Conservation (phyloP, 225 moss, liverwort and hornwort species). For the Bryoerythrophyllum caledonicum region DNA sequence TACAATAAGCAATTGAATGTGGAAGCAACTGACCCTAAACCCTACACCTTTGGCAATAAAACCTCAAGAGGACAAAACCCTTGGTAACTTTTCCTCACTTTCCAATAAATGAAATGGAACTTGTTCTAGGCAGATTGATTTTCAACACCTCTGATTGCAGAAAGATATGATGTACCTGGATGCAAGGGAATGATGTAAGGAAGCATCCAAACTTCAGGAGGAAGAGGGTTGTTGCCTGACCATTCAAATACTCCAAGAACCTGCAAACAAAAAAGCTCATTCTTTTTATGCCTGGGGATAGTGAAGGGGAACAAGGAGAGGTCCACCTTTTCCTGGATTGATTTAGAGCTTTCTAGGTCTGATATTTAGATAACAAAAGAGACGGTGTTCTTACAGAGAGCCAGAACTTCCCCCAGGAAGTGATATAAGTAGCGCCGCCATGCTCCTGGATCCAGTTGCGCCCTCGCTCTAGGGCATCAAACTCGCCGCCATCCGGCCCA, state of each 20-base stretch:
- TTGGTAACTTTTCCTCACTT: no score
- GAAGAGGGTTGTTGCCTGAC: slow-evolving; percentile 89
- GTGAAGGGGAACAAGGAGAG: no score
- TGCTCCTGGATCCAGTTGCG: slow-evolving; percentile 89
- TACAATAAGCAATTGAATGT: not conserved
- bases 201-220: slow-evolving; percentile 92
- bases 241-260: slow-evolving; percentile 93
- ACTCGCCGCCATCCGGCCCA: slow-evolving; percentile 61
- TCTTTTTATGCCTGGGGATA: no score
- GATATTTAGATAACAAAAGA: not conserved
- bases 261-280: slow-evolving; percentile 44
- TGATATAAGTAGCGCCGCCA: slow-evolving; percentile 85
- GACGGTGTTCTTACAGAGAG: slow-evolving; percentile 65
- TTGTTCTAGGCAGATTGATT: no score
- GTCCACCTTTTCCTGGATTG: no score
- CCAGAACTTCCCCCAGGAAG: slow-evolving; percentile 99
- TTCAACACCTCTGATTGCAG: not conserved
- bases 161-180: slow-evolving; percentile 60
- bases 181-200: slow-evolving; percentile 79
- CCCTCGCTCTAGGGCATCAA: slow-evolving; percentile 61
- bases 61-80: not conserved
- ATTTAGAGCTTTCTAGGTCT: no score
- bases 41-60: not conserved
- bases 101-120: not conserved
- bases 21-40: not conserved